Percentiles rank a stretch among this genome's conserved stretches.
Evolutionary conservation across 345 rosid species (phyloP).

Genomic region (Cardamine occulta): DNA sequence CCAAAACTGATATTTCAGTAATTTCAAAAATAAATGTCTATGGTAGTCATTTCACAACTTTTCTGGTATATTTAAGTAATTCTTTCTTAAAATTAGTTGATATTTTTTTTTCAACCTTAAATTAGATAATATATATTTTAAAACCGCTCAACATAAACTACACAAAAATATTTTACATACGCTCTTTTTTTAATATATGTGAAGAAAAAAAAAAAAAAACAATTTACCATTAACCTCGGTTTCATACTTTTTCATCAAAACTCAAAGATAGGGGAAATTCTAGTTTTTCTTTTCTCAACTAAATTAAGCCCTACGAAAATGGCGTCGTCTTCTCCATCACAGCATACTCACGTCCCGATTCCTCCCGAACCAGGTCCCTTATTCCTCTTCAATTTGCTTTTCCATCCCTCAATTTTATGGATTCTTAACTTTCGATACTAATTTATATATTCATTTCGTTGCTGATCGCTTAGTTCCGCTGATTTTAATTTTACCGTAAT

Average conservation of each 20-base stretch:
- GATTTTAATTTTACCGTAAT: neutral
- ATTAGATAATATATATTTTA: too few species aligned
- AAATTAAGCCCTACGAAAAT: conserved; percentile 33
- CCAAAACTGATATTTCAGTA: too few species aligned
- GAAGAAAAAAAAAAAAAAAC: too few species aligned
- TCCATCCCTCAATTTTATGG: neutral
- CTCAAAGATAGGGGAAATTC: neutral
- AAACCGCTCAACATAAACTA: too few species aligned
- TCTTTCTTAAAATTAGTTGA: too few species aligned
- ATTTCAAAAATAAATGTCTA: too few species aligned
- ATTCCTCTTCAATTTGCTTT: conserved; percentile 6
- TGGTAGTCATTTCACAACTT: too few species aligned
- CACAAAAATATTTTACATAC: too few species aligned
- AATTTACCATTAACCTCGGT: too few species aligned
- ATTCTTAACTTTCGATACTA: conserved; percentile 4
- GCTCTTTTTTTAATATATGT: too few species aligned
- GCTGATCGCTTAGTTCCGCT: neutral
- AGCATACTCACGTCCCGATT: conserved; percentile 54
- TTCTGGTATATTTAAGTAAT: too few species aligned
- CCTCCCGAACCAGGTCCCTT: conserved; percentile 49
- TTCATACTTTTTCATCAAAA: neutral
- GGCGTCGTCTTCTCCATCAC: conserved; percentile 64
- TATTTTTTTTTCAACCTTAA: too few species aligned
- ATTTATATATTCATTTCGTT: neutral
- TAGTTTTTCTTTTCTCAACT: neutral